Conservation (phyloP, 1,139 yeast genomes). For the Yamadazyma conglobata region DNA sequence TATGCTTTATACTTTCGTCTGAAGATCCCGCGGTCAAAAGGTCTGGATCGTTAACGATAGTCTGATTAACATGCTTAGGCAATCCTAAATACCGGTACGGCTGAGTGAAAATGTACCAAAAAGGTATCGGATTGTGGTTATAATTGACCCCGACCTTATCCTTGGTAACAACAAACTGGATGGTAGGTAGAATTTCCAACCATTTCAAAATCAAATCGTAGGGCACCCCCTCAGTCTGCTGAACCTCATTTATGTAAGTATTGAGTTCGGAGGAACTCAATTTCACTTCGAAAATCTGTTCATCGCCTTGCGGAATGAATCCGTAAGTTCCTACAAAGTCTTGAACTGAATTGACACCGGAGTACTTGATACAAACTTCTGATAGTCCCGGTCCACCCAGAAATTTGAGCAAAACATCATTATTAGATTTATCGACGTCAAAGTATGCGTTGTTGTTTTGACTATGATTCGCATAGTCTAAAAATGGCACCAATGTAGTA, state of each 20-base stretch:
- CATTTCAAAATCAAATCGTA: conserved; percentile 21
- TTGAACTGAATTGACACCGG: conserved; percentile 12
- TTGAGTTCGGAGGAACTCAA: conserved; percentile 8
- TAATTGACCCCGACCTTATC: conserved; percentile 18
- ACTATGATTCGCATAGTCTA: conserved; percentile 67
- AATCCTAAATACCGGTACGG: conserved; percentile 12
- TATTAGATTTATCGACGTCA: conserved; percentile 51
- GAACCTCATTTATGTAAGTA: conserved; percentile 11
- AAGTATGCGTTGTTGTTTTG: conserved; percentile 49
- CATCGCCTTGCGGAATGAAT: conserved; percentile 42
- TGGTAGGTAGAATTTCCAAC: conserved; percentile 24
- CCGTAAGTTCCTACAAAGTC: conserved; percentile 55
- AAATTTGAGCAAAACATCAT: conserved; percentile 40
- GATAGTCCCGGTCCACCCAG: conserved; percentile 14
- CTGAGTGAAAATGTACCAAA: conserved; percentile 15
- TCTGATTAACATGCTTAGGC: conserved; percentile 4
- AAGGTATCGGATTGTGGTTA: conserved; percentile 14
- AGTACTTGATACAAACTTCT: conserved; percentile 16
- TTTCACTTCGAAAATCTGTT: conserved; percentile 13
- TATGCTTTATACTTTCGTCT: conserved; percentile 9
- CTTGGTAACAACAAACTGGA: conserved; percentile 18
- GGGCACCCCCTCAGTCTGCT: conserved; percentile 10
- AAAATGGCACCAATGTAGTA: conserved; percentile 58
- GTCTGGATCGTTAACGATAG: conserved; percentile 10
- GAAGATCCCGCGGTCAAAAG: conserved; percentile 5